Base-by-base conservation (phyloP, 179 eudicot species). In the Silene vulgaris region DNA sequence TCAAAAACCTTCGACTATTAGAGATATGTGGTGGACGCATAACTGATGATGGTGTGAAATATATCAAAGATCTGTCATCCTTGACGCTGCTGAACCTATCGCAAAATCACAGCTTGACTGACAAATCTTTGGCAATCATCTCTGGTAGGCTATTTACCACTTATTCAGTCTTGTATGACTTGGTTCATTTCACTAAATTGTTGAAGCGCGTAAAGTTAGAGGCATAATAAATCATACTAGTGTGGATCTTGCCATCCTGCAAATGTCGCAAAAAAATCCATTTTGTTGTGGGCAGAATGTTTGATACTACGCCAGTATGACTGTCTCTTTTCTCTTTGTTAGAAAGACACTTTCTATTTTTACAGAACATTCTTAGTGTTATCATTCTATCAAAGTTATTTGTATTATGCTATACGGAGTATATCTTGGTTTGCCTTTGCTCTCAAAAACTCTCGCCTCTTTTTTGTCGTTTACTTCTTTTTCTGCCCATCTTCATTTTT, bases 1-100 rank as follows among this genome's bases (percentile, higher is more conserved):
- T 91, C 74, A 91, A 90, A 78, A 88, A 80, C 43, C 88, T 91
- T 30, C 86, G 81, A 68, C 84, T 88, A 19, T 85, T 90, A 80
- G 97, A 91, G 86, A 87, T 90, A 52, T 91, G 97, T 73, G 91
- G 92, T 3, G 97, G 97, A 66, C 85, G 90, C 56, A 78, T 91
- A 81, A 90, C 92, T n/a, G 97, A 91, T 80, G 82, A 82, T 59
- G 97, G 97, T 52, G 95, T 91, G 73, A 90, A 86, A 80, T 86
- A 87, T 75, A 90, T 91, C 77, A 88, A 87, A 78, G 91, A 90
- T 77, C 89, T 91, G 63, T 75, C 86, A 6, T 88, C 91, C 30
- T 63, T 91, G 80, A 86, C 89, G 13, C 85, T 90, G 72, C 82
- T 91, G 65, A 90, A 91, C 80, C 85, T 90, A 26, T 87, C 97